Base-by-base conservation (phyloP, 805 yeast genomes). In the Ogataea polymorpha region DNA sequence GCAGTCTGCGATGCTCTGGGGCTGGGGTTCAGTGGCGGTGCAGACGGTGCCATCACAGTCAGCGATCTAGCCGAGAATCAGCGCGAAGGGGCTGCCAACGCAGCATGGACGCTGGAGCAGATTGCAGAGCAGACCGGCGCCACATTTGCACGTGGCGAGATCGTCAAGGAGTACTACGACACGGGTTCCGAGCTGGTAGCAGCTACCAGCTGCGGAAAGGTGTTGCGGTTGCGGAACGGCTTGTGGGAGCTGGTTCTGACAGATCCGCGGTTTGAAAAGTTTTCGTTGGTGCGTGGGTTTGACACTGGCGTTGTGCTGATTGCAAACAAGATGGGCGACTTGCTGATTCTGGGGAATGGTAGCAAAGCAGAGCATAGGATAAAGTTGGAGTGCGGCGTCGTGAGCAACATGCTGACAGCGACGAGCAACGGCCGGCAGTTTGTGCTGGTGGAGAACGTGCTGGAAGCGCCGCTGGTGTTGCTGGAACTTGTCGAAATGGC, bases 21-120 rank as follows among this genome's bases (percentile, higher is more conserved):
- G 37, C 50, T 82, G 2, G 80, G 83, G 6, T 89, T 80, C 2
- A 86, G 96, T 10, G 93, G 96, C 30, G 99, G 99, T 26, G 95
- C 95, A 28, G 99, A 93, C 63, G 97, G 97, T 0, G 76, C 85
- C 50, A 62, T 90, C 2, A 72, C 85, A 48, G 50, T 85, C 5
- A 79, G 81, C 55, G 84, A 83, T 51, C 58, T 83, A 18, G 51
- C 51, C 20, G 65, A 61, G 20, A 39, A 44, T 1, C 18, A 44
- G 5, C 65, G 72, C 45, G 37, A 53, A 2, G 58, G 63, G 7
- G 69, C 63, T 41, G 51, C 48, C 6, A 44, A 49, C 13, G 30
- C 44, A 15, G 44, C 54, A 35, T 68, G 62, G 58, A 42, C 62
- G 5, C 38, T 74, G 5, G 46, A 56, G 2, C 62, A 64, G 4